Evolutionary conservation across 495 filamentous ascomycete genomes (phyloP).

Genomic region (Trichoderma gamsii): DNA sequence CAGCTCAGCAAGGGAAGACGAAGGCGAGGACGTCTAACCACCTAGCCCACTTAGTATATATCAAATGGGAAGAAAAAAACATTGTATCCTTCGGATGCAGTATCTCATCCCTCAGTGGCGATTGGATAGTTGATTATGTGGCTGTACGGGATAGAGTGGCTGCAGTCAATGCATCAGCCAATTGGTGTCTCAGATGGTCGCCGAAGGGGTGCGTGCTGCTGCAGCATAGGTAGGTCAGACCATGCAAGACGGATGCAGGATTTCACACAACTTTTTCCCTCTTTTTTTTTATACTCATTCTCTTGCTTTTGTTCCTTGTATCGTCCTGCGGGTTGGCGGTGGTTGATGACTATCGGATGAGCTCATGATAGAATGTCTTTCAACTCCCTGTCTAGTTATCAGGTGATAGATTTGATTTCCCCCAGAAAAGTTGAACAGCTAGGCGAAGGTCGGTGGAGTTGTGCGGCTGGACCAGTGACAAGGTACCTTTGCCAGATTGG

Average conservation of each 20-base stretch:
- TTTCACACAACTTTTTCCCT: background rate
- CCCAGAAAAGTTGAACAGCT: background rate
- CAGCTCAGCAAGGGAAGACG: background rate
- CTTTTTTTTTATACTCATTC: background rate
- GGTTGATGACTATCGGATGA: background rate
- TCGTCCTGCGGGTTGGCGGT: background rate
- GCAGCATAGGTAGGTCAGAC: background rate
- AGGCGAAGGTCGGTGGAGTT: slow-evolving; percentile 6
- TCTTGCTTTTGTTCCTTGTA: background rate
- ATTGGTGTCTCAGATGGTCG: background rate
- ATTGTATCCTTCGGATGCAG: background rate
- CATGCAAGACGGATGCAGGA: slow-evolving; percentile 2
- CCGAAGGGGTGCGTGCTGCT: slow-evolving; percentile 6
- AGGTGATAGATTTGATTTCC: slow-evolving; percentile 5
- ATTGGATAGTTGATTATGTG: background rate
- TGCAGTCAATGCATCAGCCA: background rate
- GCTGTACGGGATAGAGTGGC: slow-evolving; percentile 10
- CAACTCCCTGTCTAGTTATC: slow-evolving; percentile 1
- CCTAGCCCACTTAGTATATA: background rate
- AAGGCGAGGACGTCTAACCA: too few relatives aligned
- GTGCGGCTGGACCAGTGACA: slow-evolving; percentile 9
- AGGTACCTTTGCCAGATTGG: background rate
- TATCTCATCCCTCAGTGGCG: background rate
- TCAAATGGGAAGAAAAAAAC: background rate
- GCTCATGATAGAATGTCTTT: background rate